phyloP scores from a whole-genome alignment of 805 yeast genomes.

The Spathaspora arborariae region DNA sequence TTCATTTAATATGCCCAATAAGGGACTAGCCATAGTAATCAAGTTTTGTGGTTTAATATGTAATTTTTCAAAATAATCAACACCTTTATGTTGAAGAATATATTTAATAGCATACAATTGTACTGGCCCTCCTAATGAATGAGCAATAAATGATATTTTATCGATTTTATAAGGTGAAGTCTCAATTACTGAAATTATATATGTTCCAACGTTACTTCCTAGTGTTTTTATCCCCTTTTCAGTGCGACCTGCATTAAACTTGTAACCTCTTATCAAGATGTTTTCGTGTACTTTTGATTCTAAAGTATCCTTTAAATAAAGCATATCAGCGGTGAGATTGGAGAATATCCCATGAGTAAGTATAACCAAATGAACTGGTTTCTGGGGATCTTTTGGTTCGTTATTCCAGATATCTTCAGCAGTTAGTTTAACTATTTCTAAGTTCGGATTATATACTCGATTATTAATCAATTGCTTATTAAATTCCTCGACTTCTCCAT shows the following conservation, averaged over 20 bases:
- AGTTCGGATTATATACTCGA: slow-evolving; percentile 16
- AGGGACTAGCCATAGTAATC: slow-evolving; percentile 40
- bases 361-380: slow-evolving; percentile 37
- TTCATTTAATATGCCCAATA: slow-evolving; percentile 40
- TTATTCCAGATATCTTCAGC: slow-evolving; percentile 34
- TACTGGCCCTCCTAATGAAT: slow-evolving; percentile 41
- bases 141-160: slow-evolving; percentile 40
- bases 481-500: neutral
- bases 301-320: slow-evolving; percentile 34
- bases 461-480: slow-evolving; percentile 3
- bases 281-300: slow-evolving; percentile 27
- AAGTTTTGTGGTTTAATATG: slow-evolving; percentile 29
- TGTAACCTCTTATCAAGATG: slow-evolving; percentile 33
- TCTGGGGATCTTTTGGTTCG: slow-evolving; percentile 18
- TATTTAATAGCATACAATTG: slow-evolving; percentile 40
- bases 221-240: slow-evolving; percentile 37
- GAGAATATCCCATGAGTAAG: slow-evolving; percentile 44
- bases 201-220: slow-evolving; percentile 30
- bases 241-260: slow-evolving; percentile 39
- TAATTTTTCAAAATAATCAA: slow-evolving; percentile 24
- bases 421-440: slow-evolving; percentile 21
- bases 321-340: slow-evolving; percentile 43
- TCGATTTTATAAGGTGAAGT: slow-evolving; percentile 16
- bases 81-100: slow-evolving; percentile 28
- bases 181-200: slow-evolving; percentile 24